Conservation (phyloP, 1,284 basidiomycete genomes). For the Porogramme epimiltina region DNA sequence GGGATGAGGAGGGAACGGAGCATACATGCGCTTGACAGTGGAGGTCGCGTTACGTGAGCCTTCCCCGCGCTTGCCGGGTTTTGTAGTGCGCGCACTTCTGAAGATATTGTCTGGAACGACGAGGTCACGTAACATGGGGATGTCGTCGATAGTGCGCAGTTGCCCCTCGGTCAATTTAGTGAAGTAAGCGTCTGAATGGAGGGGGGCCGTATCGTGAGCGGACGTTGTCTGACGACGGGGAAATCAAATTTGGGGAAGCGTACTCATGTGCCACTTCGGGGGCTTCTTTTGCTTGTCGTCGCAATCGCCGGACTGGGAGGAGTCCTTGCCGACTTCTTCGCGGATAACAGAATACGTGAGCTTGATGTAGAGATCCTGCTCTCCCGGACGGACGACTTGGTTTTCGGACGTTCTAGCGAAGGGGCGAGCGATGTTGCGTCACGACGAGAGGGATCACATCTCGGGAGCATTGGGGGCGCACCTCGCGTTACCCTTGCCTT, state of each 20-base stretch:
- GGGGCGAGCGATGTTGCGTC: conserved; percentile 5
- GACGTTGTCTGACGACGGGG: conserved; percentile 1
- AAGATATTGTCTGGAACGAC: conserved; percentile 46
- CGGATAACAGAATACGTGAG: conserved; percentile 74
- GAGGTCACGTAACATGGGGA: conserved; percentile 33
- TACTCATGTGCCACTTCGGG: conserved; percentile 81
- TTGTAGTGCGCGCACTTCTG: conserved; percentile 42
- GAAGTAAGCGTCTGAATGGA: conserved; percentile 72
- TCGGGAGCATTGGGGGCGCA: conserved; percentile 17
- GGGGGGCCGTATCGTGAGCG: conserved; percentile 13
- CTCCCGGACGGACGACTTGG: conserved; percentile 41
- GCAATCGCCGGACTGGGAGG: conserved; percentile 15
- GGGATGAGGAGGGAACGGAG: conserved; percentile 51
- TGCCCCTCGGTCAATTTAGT: conserved; percentile 53
- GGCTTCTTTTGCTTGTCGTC: conserved; percentile 35
- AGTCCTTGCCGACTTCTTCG: conserved; percentile 24
- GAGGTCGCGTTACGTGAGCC: conserved; percentile 19
- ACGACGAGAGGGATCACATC: conserved; percentile 8
- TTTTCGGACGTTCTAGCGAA: conserved; percentile 30
- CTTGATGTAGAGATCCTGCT: conserved; percentile 75
- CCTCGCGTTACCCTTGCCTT: conserved; percentile 30
- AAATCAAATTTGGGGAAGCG: conserved; percentile 19
- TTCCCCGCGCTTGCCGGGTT: conserved; percentile 24
- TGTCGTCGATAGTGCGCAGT: conserved; percentile 38
- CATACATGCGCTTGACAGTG: conserved; percentile 48